Evolutionary conservation across 1,284 basidiomycete genomes (phyloP).

Genomic region (Fomitopsis schrenkii): DNA sequence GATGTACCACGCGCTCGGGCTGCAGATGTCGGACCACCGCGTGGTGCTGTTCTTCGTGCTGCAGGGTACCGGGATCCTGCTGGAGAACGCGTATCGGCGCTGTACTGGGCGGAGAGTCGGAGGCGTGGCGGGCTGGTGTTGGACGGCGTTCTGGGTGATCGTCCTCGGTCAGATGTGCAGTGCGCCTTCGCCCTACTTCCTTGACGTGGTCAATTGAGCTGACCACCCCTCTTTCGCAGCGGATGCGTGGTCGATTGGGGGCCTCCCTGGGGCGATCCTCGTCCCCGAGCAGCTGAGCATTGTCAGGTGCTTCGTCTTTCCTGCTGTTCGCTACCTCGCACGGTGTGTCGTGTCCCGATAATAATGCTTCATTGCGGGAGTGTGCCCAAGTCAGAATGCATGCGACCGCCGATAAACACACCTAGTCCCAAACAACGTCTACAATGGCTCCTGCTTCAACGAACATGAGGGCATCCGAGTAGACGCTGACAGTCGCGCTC

Average conservation of each 20-base stretch:
- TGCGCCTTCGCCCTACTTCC: slow-evolving; percentile 38
- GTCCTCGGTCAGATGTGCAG: slow-evolving; percentile 55
- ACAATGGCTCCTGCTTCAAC: no score
- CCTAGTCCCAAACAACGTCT: no score
- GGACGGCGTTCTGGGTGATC: slow-evolving; percentile 62
- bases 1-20: slow-evolving; percentile 63
- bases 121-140: slow-evolving; percentile 53
- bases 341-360: not conserved
- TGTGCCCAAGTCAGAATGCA: no score
- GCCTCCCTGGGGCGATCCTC: slow-evolving; percentile 58
- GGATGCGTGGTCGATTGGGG: slow-evolving; percentile 62
- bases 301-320: slow-evolving; percentile 9
- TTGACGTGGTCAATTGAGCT: not conserved
- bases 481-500: no score
- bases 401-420: no score
- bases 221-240: slow-evolving; percentile 32
- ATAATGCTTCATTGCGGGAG: no score
- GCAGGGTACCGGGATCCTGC: slow-evolving; percentile 54
- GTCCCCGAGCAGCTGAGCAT: slow-evolving; percentile 57
- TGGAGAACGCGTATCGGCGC: slow-evolving; percentile 56
- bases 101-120: slow-evolving; percentile 52
- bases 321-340: not conserved
- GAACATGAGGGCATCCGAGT: no score
- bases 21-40: slow-evolving; percentile 49
- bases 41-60: slow-evolving; percentile 56